Evolutionary conservation across 2,329 filamentous ascomycete genomes (phyloP).

Genomic region (Sclerotinia glacialis): DNA sequence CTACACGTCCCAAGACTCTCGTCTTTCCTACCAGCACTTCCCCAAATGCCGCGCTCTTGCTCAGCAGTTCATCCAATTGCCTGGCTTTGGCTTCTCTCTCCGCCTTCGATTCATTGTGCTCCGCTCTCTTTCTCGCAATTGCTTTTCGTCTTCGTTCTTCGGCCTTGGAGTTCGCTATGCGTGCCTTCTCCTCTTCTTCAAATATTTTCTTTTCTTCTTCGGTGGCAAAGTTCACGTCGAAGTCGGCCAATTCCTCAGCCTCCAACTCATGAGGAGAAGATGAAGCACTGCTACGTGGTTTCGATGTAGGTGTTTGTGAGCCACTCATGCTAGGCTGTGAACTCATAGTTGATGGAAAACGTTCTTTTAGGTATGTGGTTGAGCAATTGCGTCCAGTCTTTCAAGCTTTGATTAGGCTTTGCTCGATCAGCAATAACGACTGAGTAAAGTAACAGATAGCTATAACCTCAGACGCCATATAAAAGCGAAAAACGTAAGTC

Average conservation of each 20-base stretch:
- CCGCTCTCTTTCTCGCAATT: constrained; percentile 46
- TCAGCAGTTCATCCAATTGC: constrained; percentile 57
- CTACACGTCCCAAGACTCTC: constrained; percentile 59
- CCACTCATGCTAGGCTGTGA: constrained; percentile 22
- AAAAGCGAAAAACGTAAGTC: background rate
- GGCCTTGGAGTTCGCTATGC: constrained; percentile 48
- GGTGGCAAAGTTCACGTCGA: constrained; percentile 29
- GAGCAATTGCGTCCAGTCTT: background rate
- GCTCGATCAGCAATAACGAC: background rate
- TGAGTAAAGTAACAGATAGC: background rate
- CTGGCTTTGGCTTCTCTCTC: constrained; percentile 58
- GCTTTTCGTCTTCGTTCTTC: constrained; percentile 39
- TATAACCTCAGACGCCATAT: background rate
- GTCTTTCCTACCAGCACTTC: constrained; percentile 64
- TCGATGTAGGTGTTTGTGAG: constrained; percentile 28
- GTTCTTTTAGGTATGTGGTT: background rate
- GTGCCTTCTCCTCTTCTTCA: constrained; percentile 48
- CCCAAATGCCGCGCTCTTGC: constrained; percentile 59
- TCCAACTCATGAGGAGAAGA: constrained; percentile 32
- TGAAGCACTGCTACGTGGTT: constrained; percentile 30
- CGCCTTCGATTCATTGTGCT: constrained; percentile 47
- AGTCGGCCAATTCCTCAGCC: constrained; percentile 20
- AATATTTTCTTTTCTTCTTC: constrained; percentile 35
- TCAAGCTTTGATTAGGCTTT: too few relatives aligned
- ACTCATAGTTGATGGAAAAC: constrained; percentile 17